Base-by-base conservation (phyloP, 345 rosid species). In the Hibiscus tridactylites region DNA sequence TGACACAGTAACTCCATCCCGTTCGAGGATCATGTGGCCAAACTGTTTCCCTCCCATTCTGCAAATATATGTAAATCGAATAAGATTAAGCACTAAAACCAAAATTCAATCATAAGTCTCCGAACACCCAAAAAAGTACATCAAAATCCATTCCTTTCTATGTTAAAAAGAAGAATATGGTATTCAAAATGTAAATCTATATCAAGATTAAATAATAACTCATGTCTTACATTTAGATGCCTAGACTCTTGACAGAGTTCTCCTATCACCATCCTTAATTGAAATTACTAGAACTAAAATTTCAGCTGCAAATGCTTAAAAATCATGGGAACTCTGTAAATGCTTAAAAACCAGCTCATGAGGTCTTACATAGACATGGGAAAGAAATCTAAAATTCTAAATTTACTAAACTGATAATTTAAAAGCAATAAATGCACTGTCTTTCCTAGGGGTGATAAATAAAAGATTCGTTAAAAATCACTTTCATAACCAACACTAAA, bases 1-100 rank as follows among this genome's bases (percentile, higher is more conserved):
- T 89, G 42, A 87, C 86, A 72, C 96, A 95, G 80, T 91, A 95
- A 84, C 97, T 31, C 33, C 33, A 31, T 3, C 33, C 33, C 33
- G 33, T 31, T 31, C 33, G 33, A 31, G 33, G 33, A 31, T 92
- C 99, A 66, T 90, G 99, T 0, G 99, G 97, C 97, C 97, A 92
- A 71, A 85, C 77, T 13, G 98, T 95, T 58, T 87, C 88, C 78
- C 83, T 84, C 64, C 97, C 99, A 73, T 72, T 87, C 99, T 95
- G 95, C 90, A 83, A 21, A 21, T 21, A 61, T 7, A 47, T n/a
- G 44, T 73, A 21, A 63, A 9, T 26, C 9, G 12, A 44, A 15
- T 9, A 46, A 26, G 49, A 44, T 8, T 9, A 46, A 26, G 49
- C 12, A 12, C n/a, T 28, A 71, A 17, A 63, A 63, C 49, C 28